These are phyloP conservation scores for Bremia lactucae DNA, from an alignment of 352 stramenopile genomes.

Conservation along the genomic window DNA sequence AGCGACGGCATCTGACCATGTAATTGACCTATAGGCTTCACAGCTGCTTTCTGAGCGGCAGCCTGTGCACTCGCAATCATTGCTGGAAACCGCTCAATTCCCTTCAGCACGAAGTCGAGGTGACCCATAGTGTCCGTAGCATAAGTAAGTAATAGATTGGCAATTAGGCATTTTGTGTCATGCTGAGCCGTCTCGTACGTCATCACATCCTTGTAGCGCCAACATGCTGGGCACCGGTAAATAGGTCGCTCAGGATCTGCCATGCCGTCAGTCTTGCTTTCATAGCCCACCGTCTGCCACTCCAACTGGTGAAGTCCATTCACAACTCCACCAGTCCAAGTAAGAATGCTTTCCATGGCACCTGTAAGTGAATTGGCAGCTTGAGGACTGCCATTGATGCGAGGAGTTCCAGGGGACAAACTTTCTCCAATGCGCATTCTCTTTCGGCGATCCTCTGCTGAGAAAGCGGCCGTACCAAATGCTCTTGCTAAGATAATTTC, in stretches of 20 bases:
- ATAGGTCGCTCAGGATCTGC: constrained; percentile 65
- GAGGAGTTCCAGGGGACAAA: constrained; percentile 19
- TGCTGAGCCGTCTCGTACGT: constrained; percentile 76
- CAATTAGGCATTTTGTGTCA: constrained; percentile 76
- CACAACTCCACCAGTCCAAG: constrained; percentile 63
- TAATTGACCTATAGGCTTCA: constrained; percentile 30
- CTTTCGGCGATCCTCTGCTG: constrained; percentile 57
- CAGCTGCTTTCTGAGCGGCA: constrained; percentile 32
- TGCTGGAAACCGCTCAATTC: constrained; percentile 58
- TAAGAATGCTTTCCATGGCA: constrained; percentile 66
- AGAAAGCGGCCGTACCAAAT: constrained; percentile 37
- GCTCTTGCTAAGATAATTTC: constrained; percentile 36
- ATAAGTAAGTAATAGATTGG: constrained; percentile 72
- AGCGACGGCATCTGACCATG: constrained; percentile 20
- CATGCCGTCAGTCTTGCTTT: constrained; percentile 60
- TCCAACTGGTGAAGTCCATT: constrained; percentile 69
- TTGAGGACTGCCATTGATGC: constrained; percentile 18
- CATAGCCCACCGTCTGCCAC: constrained; percentile 73
- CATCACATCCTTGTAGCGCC: constrained; percentile 79
- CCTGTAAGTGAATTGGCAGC: constrained; percentile 35
- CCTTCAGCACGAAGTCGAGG: constrained; percentile 69
- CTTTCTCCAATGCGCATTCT: constrained; percentile 38
- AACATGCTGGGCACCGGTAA: constrained; percentile 74
- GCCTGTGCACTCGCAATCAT: constrained; percentile 43
- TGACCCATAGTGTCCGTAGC: constrained; percentile 69